Base-by-base conservation (phyloP, 169 alveolate species). In the Neospora caninum region DNA sequence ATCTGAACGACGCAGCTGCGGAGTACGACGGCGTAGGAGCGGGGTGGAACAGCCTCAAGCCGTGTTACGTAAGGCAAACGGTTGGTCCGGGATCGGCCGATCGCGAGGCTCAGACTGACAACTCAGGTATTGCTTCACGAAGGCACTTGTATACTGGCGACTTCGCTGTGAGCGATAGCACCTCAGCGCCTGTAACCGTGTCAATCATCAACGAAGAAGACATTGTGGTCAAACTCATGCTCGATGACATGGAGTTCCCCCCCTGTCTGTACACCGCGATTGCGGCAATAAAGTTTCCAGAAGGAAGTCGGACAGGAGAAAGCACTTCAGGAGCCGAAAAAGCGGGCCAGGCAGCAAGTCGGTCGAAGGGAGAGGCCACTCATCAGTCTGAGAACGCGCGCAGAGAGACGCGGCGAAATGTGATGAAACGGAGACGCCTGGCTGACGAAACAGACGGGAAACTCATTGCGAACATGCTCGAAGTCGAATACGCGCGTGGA, bases 201-300 rank as follows among this genome's bases (percentile, higher is more conserved):
- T 82, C 89, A 42, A 82, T 82, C 36, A 82, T 82, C 89, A 82
- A 82, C 89, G 89, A 82, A 82, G 89, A 82, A 49, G 89, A 82
- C 27, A 41, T 82, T 0, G 89, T 82, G 69, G 89, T 82, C 22
- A 82, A 82, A 36, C 67, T 82, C 38, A 82, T 82, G 89, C 89
- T 82, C 20, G 89, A 82, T 0, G 89, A 82, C 67, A 82, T 82
- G 89, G 89, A 82, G 67, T 42, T 41, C 67, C 89, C 89, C 29
- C 89, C 39, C 67, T 82, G 89, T 82, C 67, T 82, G 69, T 82
- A 43, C 67, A 82, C 67, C 39, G 89, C 89, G 36, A 20, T 82
- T 27, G 89, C 89, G 54, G 89, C 69, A 41, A 82, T 82, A 13
- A 36, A 38, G 38, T 82, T 82, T n/a, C 69, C 67, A 41, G 89